A percentile compares a stretch with the other conserved stretches of the same genome.
Conservation (phyloP, 129 eudicot genomes). For the Chrysanthemum seticuspe region DNA sequence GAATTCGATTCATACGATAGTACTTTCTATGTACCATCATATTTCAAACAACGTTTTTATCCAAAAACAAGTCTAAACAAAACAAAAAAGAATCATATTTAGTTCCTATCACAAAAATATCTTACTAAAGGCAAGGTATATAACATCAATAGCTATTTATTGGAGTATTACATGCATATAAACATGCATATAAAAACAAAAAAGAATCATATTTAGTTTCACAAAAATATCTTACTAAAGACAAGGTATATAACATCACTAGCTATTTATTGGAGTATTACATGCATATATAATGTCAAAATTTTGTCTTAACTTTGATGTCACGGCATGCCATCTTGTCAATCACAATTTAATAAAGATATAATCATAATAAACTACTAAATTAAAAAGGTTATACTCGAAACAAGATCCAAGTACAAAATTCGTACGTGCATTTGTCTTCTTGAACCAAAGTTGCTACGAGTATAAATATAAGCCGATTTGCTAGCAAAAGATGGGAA, state of each 20-base stretch:
- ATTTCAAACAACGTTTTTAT: not conserved
- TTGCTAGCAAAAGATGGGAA: not conserved
- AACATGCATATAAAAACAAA: not conserved
- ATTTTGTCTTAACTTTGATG: slow-evolving; percentile 30
- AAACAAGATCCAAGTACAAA: slow-evolving; percentile 17
- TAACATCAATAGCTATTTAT: slow-evolving; percentile 4
- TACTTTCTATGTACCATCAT: slow-evolving; percentile 33
- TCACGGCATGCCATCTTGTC: slow-evolving; percentile 35
- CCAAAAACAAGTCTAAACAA: slow-evolving; percentile 2
- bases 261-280: not conserved
- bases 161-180: not conserved
- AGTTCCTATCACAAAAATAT: slow-evolving; percentile 3
- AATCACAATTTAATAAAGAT: not conserved
- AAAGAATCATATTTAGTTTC: too few species aligned
- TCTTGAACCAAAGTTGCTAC: not conserved
- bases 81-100: slow-evolving; percentile 7
- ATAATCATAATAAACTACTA: not conserved
- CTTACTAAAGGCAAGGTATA: slow-evolving; percentile 3
- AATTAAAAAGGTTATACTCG: not conserved
- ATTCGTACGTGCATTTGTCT: slow-evolving; percentile 20
- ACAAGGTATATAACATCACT: slow-evolving; percentile 12
- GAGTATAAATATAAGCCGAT: slow-evolving; percentile 14
- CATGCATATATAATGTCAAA: not conserved
- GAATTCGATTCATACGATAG: slow-evolving; percentile 23
- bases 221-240: not conserved